Conservation (phyloP, 2,329 filamentous ascomycete genomes). For the Septoria linicola region DNA sequence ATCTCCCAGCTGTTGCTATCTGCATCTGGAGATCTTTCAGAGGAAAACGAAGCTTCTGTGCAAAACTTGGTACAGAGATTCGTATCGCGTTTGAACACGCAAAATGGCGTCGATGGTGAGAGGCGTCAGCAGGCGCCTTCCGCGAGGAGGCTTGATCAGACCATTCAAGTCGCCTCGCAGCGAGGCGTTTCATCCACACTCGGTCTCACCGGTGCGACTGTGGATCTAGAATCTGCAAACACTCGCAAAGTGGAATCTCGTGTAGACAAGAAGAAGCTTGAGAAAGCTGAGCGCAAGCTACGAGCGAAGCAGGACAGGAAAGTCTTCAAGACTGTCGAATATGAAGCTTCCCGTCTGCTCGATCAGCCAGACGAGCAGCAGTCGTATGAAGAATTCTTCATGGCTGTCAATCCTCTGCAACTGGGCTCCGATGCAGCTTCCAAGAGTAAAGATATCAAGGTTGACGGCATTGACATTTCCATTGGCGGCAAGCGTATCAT, state of each 20-base stretch:
- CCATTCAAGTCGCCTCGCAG: conserved; percentile 90
- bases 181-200: conserved; percentile 95
- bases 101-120: conserved; percentile 67
- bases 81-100: conserved; percentile 74
- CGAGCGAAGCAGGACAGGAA: conserved; percentile 98
- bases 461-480: conserved; percentile 92
- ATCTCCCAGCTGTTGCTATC: conserved; percentile 89
- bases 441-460: conserved; percentile 98
- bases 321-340: conserved; percentile 95
- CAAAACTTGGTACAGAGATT: conserved; percentile 84
- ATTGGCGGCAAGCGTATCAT: conserved; percentile 88
- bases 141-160: conserved; percentile 85
- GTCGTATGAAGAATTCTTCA: conserved; percentile 99
- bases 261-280: conserved; percentile 97
- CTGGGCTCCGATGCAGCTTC: conserved; percentile 64
- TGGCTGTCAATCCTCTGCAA: conserved; percentile 97
- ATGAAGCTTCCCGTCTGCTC: conserved; percentile 88
- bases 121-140: conserved; percentile 68
- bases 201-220: conserved; percentile 76
- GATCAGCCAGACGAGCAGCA: conserved; percentile 78
- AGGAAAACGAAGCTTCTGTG: conserved; percentile 72
- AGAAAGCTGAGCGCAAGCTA: conserved; percentile 97
- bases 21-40: conserved; percentile 79
- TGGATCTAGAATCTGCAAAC: conserved; percentile 93
- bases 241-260: conserved; percentile 92